These are phyloP conservation scores for Curvularia hawaiiensis DNA, from an alignment of 2,329 filamentous ascomycete species.

Conservation along the genomic window DNA sequence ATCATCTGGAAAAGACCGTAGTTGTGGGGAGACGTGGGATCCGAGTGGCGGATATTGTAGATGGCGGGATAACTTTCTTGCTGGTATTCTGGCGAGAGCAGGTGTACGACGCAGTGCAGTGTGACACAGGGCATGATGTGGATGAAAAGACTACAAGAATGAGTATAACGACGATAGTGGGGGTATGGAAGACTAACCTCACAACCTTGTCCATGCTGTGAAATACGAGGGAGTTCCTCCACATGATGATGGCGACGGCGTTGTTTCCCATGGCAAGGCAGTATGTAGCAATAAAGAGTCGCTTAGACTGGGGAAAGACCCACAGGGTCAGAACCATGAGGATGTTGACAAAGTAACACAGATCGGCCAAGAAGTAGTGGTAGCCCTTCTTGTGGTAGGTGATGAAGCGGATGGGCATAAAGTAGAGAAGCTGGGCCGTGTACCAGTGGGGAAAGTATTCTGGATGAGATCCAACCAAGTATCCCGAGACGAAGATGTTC, in stretches of 20 bases:
- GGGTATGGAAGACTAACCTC: conserved; percentile 56
- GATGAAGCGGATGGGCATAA: conserved; percentile 95
- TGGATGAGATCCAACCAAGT: conserved; percentile 84
- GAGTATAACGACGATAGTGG: conserved; percentile 13
- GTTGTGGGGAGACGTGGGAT: conserved; percentile 74
- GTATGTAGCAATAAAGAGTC: conserved; percentile 89
- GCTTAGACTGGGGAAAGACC: conserved; percentile 88
- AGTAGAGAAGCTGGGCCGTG: conserved; percentile 83
- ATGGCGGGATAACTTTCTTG: conserved; percentile 79
- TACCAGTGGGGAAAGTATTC: conserved; percentile 94
- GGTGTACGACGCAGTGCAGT: conserved; percentile 88
- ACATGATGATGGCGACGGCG: conserved; percentile 97
- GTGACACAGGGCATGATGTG: conserved; percentile 98
- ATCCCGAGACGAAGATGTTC: conserved; percentile 97
- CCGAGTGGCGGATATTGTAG: conserved; percentile 74
- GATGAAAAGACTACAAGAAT: conserved; percentile 76
- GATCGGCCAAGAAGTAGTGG: conserved; percentile 88
- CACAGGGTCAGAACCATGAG: conserved; percentile 82
- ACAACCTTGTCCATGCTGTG: conserved; percentile 98
- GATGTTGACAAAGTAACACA: conserved; percentile 98
- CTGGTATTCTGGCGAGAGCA: conserved; percentile 70
- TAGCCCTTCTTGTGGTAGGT: conserved; percentile 90
- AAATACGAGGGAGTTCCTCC: conserved; percentile 97
- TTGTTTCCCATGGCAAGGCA: conserved; percentile 97
- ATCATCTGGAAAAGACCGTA: conserved; percentile 87